These are phyloP conservation scores for Francoa sonchifolia DNA, from an alignment of 441 rosid species.

Conservation along the genomic window DNA sequence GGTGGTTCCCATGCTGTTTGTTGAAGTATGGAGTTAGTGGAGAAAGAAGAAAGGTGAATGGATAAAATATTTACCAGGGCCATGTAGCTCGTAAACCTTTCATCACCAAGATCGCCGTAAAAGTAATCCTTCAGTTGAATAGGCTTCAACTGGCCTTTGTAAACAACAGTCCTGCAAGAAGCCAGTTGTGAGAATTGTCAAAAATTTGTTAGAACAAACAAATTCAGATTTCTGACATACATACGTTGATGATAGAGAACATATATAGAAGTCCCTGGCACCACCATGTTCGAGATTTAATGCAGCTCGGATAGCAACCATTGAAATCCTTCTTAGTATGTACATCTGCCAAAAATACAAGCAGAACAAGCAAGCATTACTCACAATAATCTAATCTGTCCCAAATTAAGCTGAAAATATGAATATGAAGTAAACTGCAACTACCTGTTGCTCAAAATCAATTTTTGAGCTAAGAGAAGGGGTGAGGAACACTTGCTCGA, in stretches of 20 bases:
- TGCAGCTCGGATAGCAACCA: conserved; percentile 92
- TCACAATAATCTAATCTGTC: background rate
- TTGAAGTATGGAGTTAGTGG: conserved; percentile 93
- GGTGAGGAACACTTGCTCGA: conserved; percentile 93
- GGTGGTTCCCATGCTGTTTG: conserved; percentile 97
- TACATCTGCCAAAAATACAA: conserved; percentile 60
- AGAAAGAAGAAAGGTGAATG: conserved; percentile 56
- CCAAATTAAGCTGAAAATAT: background rate
- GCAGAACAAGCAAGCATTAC: background rate
- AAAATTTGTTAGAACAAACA: too few species aligned
- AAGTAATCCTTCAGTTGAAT: conserved; percentile 82
- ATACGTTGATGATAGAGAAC: conserved; percentile 96
- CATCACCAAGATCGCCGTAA: conserved; percentile 95
- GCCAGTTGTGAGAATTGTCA: too few species aligned
- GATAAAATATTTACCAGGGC: conserved; percentile 99
- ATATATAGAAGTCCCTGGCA: conserved; percentile 83
- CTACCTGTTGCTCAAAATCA: conserved; percentile 94
- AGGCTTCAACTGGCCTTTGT: conserved; percentile 96
- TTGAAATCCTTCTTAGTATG: conserved; percentile 78
- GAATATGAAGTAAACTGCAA: too few species aligned
- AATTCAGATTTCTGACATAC: background rate
- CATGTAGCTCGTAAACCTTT: conserved; percentile 99
- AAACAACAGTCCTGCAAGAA: conserved; percentile 76
- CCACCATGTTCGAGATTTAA: conserved; percentile 87
- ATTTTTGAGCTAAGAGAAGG: conserved; percentile 59